phyloP scores from a whole-genome alignment of 192 early-diverging fungal species.

The Rhizoclosmatium globosum region DNA sequence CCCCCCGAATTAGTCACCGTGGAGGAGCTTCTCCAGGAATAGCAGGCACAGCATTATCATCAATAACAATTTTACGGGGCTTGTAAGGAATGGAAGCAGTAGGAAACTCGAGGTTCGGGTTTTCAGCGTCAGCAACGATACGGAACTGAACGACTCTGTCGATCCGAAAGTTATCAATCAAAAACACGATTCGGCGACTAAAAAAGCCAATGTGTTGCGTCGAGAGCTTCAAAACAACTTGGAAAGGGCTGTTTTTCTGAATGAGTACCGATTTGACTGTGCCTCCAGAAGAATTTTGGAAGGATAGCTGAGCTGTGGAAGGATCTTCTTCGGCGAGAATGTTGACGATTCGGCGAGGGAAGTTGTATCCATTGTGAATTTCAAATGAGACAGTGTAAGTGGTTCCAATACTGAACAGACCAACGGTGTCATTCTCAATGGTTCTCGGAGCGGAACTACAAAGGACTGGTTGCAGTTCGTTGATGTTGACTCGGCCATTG shows the following conservation, averaged over 20 bases:
- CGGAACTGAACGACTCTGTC: constrained; percentile 6
- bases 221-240: neutral
- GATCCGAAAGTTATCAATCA: constrained; percentile 3
- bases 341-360: neutral
- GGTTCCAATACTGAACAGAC: neutral
- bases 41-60: neutral
- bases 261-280: neutral
- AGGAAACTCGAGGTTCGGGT: neutral
- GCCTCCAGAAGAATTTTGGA: neutral
- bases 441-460: neutral
- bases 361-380: constrained; percentile 17
- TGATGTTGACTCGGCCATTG: constrained; percentile 7
- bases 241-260: neutral
- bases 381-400: constrained; percentile 1
- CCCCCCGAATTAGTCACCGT: constrained; percentile 2
- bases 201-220: constrained; percentile 16
- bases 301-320: neutral
- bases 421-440: constrained; percentile 4
- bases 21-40: constrained; percentile 19
- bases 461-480: constrained; percentile 6
- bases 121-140: constrained; percentile 5
- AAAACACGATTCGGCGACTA: constrained; percentile 12
- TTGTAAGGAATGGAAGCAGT: constrained; percentile 12
- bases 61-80: neutral
- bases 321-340: constrained; percentile 1